Percentiles rank a stretch among this genome's conserved stretches.
Conservation (phyloP, 306 rosid species). For the Erythrophleum fordii region DNA sequence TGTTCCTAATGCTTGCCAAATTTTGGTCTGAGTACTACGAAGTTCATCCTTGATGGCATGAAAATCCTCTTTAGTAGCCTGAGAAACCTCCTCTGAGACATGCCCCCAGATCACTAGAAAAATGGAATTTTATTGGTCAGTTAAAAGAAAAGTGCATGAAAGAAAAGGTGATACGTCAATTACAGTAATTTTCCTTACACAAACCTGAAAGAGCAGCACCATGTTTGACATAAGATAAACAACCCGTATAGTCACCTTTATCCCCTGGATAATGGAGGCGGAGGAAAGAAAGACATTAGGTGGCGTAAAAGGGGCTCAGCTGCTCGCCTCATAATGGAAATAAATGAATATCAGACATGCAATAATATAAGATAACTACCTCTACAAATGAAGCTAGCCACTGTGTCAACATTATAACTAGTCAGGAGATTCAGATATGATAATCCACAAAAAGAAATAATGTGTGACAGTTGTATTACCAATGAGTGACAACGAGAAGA, state of each 20-base stretch:
- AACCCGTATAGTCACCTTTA: constrained; percentile 58
- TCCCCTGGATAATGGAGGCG: constrained; percentile 51
- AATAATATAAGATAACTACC: constrained; percentile 53
- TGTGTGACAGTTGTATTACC: constrained; percentile 58
- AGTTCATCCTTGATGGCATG: constrained; percentile 61
- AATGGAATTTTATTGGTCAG: constrained; percentile 17
- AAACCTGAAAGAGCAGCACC: constrained; percentile 89
- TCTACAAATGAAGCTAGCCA: constrained; percentile 52
- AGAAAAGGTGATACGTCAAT: constrained; percentile 31
- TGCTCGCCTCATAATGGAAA: constrained; percentile 6
- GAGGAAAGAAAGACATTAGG: not conserved
- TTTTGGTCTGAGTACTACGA: constrained; percentile 55
- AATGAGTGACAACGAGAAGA: constrained; percentile 50
- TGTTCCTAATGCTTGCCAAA: constrained; percentile 91
- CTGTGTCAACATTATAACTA: constrained; percentile 58
- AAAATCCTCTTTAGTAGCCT: constrained; percentile 62
- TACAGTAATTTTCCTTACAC: constrained; percentile 37
- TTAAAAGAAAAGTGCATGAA: constrained; percentile 33
- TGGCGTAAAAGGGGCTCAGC: constrained; percentile 17
- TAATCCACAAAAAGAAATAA: constrained; percentile 75
- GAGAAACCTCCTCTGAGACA: constrained; percentile 60
- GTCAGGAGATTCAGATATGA: constrained; percentile 73
- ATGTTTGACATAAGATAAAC: constrained; percentile 67
- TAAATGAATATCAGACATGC: constrained; percentile 12
- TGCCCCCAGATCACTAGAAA: constrained; percentile 79